Base-by-base conservation (phyloP, 257 asterid species). In the Solanum sitiens region DNA sequence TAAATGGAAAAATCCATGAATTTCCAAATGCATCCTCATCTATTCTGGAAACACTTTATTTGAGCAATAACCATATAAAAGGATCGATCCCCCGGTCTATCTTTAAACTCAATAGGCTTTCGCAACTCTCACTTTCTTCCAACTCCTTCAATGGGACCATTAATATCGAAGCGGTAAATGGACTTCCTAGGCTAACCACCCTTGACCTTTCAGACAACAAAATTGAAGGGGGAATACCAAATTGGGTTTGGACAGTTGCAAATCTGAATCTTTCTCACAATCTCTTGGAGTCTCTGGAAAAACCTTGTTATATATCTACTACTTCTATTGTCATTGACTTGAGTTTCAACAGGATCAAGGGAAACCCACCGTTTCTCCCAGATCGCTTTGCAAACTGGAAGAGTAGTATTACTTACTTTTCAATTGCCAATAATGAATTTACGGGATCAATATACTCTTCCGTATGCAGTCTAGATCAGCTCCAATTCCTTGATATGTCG, bases 161-260 rank as follows among this genome's bases (percentile, higher is more conserved):
- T 7, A 83, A 37, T 76, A 86, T 91, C 4, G 90, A 90, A 84
- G 76, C 23, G 53, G 23, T 90, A 4, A 50, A 76, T 12, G 42
- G 47, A 12, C 89, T 87, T 37, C 86, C 4, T 12, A 82, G 73
- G 61, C 88, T 92, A 4, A 10, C 86, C 21, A 37, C 20, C 4
- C 91, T 90, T 15, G 90, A 89, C 2, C 87, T 93, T 79, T 91
- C 92, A 42, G 40, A 33, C 67, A 92, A 91, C 77, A 83, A 88
- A 11, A 71, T 91, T 21, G 44, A 44, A 27, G 93, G 93, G 72
- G 85, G 90, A 56, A 76, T 88, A 72, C 93, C 93, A 3, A 89
- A 70, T 7, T 92, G 93, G 93, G 68, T 91, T 40, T 92, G 93
- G 94, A 77, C 59, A 18, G 83, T 77, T 23, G 61, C n/a, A n/a